Evolutionary conservation across 345 rosid species (phyloP).

Genomic region (Salix brachista): DNA sequence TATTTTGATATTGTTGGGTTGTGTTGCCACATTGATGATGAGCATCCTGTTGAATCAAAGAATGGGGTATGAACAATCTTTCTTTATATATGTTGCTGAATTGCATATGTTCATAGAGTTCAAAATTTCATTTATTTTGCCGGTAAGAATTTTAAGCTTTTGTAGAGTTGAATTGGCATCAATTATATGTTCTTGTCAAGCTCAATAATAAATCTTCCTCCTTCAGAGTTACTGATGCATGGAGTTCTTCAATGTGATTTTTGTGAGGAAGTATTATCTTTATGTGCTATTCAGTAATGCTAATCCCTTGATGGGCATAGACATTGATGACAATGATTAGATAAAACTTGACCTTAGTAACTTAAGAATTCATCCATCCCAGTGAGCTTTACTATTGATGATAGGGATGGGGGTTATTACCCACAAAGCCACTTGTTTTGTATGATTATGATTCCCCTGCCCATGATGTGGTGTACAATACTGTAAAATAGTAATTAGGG

Average conservation of each 20-base stretch:
- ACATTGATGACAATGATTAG: not conserved
- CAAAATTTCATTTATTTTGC: not conserved
- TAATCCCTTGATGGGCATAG: not conserved
- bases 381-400: not conserved
- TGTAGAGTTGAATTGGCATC: not conserved
- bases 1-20: constrained; percentile 82
- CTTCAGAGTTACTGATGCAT: not conserved
- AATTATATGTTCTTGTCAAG: not conserved
- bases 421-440: not conserved
- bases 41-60: constrained; percentile 77
- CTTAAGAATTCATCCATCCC: not conserved
- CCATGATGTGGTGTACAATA: not conserved
- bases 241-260: not conserved
- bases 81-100: constrained; percentile 1
- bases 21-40: constrained; percentile 90
- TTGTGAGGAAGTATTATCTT: no score
- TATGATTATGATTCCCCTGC: not conserved
- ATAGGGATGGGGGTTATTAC: not conserved
- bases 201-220: not conserved
- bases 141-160: not conserved
- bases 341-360: not conserved
- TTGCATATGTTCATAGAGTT: not conserved
- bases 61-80: constrained; percentile 60
- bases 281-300: no score
- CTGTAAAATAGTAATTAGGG: not conserved